Conservation (phyloP, 371 early-diverging fungal species). For the Mucor irregularis region DNA sequence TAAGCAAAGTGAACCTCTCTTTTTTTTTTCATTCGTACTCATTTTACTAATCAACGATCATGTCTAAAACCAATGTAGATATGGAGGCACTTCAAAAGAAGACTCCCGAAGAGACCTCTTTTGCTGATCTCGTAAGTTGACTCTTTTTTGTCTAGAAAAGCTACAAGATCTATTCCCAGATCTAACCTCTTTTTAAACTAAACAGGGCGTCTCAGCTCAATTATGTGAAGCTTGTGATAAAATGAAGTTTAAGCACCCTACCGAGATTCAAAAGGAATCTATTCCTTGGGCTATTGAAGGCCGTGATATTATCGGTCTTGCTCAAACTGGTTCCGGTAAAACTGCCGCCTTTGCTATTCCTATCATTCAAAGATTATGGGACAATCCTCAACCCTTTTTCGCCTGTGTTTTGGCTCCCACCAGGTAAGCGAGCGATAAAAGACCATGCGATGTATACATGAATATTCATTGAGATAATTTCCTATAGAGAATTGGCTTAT, state of each 20-base stretch:
- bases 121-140: constrained; percentile 33
- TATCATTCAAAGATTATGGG: constrained; percentile 91
- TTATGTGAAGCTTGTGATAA: constrained; percentile 88
- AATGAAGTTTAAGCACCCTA: constrained; percentile 88
- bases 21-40: background rate
- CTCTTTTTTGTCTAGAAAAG: background rate
- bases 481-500: constrained; percentile 88
- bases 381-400: constrained; percentile 86
- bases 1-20: background rate
- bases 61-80: constrained; percentile 24
- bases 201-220: constrained; percentile 79
- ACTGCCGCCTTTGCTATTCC: constrained; percentile 98
- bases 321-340: constrained; percentile 95
- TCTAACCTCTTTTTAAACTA: background rate
- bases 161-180: background rate
- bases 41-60: background rate
- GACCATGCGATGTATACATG: background rate
- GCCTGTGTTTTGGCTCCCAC: constrained; percentile 98
- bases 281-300: constrained; percentile 91
- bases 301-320: constrained; percentile 94
- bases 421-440: constrained; percentile 60
- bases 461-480: background rate
- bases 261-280: constrained; percentile 90
- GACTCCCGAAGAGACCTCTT: constrained; percentile 23
- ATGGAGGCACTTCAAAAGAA: constrained; percentile 26